phyloP scores from a whole-genome alignment of 345 rosid genomes.

The Psidium friedrichsthalianum region DNA sequence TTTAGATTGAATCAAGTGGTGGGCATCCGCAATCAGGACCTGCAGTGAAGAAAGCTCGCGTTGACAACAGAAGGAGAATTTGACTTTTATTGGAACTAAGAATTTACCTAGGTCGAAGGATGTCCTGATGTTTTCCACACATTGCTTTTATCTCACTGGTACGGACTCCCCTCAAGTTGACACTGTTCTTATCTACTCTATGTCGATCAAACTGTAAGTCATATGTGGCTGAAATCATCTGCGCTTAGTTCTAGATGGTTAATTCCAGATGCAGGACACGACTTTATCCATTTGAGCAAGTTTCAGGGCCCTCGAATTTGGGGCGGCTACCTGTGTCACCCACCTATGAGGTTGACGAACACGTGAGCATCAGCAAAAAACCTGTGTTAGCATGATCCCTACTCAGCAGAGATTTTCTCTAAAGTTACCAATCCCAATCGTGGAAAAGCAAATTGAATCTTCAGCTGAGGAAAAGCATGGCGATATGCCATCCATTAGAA shows the following conservation, averaged over 20 bases:
- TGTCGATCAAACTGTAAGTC: background rate
- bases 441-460: background rate
- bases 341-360: background rate
- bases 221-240: background rate
- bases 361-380: background rate
- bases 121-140: background rate
- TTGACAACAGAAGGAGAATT: conserved; percentile 72
- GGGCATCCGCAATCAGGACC: conserved; percentile 29
- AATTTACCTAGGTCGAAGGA: background rate
- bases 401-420: background rate
- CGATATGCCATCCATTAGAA: background rate
- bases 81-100: conserved; percentile 3
- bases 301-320: background rate
- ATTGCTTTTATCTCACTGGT: background rate
- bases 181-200: background rate
- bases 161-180: background rate
- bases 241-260: background rate
- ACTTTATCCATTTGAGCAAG: background rate
- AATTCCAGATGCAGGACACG: background rate
- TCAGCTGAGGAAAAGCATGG: background rate
- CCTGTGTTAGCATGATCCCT: background rate
- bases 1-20: conserved; percentile 51
- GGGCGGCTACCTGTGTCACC: background rate
- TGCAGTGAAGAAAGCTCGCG: conserved; percentile 42
- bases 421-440: background rate